Base-by-base conservation (phyloP, 345 rosid genomes). In the Boechera retrofracta region DNA sequence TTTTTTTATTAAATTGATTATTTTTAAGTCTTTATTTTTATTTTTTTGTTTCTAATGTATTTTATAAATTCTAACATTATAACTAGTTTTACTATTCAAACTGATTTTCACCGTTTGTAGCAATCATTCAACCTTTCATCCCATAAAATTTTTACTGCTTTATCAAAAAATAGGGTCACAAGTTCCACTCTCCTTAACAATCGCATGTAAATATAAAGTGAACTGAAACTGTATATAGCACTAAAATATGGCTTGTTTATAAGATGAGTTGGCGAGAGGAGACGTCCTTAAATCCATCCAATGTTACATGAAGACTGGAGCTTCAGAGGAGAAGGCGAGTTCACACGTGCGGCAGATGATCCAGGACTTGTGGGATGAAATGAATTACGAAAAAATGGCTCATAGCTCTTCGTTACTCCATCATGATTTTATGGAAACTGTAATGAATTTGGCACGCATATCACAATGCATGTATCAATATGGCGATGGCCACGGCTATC, bases 401-500 rank as follows among this genome's bases (percentile, higher is more conserved):
- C 29, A 38, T 12, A 12, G 2, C 12, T 11, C 68, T 32, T 16
- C 16, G 16, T 33, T 29, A 1, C 35, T 76, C 13, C 52, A 79
- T 7, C 18, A n/a, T 0, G 64, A 24, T 38, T 82, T 81, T 33
- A 3, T 62, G 2, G 72, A 48, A 64, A 12, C 54, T n/a, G 55
- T 47, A 2, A 53, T 80, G 32, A 85, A 83, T 51, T 3, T 81
- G 1, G 82, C 59, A 3, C 83, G 91, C 36, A 60, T 60, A 77
- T 49, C 87, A 0, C 82, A 61, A 2, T 83, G 55, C 55, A 59
- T 75, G 59, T 86, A 87, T 26, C 79, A 77, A 9, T 21, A 70
- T 39, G 87, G 85, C 0, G 87, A 87, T 73, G 86, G 89, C 0
- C 71, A 75, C 59, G 77, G 77, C 31, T 72, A 39, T 57, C 81